These are phyloP conservation scores for Lactarius tabidus DNA, from an alignment of 768 basidiomycete genomes.

Conservation along the genomic window DNA sequence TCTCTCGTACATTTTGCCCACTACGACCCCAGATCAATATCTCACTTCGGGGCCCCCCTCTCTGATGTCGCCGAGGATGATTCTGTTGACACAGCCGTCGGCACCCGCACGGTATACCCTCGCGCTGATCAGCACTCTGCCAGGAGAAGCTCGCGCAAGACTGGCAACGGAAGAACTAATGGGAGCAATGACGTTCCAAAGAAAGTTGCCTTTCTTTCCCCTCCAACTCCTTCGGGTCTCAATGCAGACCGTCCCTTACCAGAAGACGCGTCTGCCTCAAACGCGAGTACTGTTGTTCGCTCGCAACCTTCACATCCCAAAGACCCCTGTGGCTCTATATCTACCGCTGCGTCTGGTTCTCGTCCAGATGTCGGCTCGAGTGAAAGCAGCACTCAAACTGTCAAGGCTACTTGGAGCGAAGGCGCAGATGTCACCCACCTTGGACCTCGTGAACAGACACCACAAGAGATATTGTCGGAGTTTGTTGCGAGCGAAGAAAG, in stretches of 20 bases:
- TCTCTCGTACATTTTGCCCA: constrained; percentile 35
- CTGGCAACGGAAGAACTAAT: constrained; percentile 31
- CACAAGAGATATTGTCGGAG: constrained; percentile 95
- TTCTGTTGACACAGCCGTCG: constrained; percentile 19
- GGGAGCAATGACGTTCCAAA: constrained; percentile 55
- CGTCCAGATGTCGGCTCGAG: too few species aligned
- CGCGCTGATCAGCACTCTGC: too few species aligned
- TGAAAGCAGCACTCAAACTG: too few species aligned
- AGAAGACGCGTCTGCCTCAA: too few species aligned
- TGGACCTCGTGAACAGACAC: constrained; percentile 89
- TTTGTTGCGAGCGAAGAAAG: constrained; percentile 95
- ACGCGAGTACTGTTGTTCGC: too few species aligned
- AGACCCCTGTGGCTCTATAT: constrained; percentile 63
- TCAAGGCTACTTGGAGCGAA: constrained; percentile 97
- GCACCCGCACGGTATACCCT: constrained; percentile 24
- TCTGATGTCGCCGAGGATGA: constrained; percentile 24
- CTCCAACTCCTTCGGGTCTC: constrained; percentile 57
- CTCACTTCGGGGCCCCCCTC: constrained; percentile 27
- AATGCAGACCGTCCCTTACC: too few species aligned
- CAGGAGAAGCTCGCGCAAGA: too few species aligned
- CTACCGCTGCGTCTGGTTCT: constrained; percentile 59
- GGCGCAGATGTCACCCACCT: constrained; percentile 89
- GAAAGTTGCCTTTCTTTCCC: constrained; percentile 86
- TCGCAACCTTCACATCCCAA: too few species aligned
- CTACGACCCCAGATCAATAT: constrained; percentile 23